phyloP scores from a whole-genome alignment of 768 basidiomycete species.

The Mycena alexandri region DNA sequence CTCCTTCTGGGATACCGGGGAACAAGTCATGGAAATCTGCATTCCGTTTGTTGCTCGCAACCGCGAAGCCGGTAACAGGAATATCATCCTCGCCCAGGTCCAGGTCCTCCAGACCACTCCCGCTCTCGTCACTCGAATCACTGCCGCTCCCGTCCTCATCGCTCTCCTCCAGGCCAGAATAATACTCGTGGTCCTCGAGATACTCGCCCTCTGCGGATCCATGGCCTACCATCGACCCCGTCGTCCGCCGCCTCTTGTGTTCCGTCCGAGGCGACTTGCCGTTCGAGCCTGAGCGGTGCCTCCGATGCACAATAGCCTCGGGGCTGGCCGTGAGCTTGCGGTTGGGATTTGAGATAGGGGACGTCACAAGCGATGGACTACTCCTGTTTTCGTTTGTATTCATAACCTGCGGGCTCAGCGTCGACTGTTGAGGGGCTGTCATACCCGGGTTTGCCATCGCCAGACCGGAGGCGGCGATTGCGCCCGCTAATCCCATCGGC shows the following conservation, averaged over 20 bases:
- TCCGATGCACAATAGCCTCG: constrained; percentile 17
- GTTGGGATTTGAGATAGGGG: constrained; percentile 31
- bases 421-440: constrained; percentile 60
- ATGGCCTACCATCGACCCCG: constrained; percentile 33
- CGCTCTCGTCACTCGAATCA: constrained; percentile 45
- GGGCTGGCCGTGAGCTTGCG: constrained; percentile 28
- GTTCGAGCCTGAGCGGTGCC: constrained; percentile 20
- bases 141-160: constrained; percentile 41
- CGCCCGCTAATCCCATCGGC: constrained; percentile 73
- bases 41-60: constrained; percentile 94
- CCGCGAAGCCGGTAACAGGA: constrained; percentile 96
- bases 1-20: constrained; percentile 89
- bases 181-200: constrained; percentile 41
- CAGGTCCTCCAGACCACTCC: constrained; percentile 45
- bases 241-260: constrained; percentile 33
- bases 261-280: constrained; percentile 14
- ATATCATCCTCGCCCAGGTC: constrained; percentile 80
- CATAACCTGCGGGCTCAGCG: constrained; percentile 48
- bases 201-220: constrained; percentile 35
- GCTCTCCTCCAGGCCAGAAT: constrained; percentile 45
- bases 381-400: constrained; percentile 34
- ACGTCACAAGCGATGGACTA: constrained; percentile 37
- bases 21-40: constrained; percentile 97
- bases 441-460: constrained; percentile 73
- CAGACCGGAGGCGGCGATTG: constrained; percentile 74